A percentile compares a stretch with the other conserved stretches of the same genome.
Conservation (phyloP, 2,329 filamentous ascomycete species). For the Ophiostoma sp. region DNA sequence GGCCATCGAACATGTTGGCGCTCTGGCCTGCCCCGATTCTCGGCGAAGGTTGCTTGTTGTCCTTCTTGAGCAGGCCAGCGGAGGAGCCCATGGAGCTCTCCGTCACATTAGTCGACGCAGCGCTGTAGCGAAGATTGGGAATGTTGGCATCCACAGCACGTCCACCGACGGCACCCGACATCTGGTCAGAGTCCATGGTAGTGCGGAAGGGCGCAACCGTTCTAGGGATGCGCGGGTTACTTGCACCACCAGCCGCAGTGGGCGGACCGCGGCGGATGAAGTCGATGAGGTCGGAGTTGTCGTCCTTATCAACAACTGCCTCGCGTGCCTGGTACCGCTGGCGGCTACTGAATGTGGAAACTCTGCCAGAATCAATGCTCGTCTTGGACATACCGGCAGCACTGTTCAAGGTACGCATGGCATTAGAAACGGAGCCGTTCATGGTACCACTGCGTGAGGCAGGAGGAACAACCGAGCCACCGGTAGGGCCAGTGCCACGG, state of each 20-base stretch:
- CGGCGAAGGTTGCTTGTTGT: slow-evolving; percentile 32
- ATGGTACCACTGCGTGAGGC: slow-evolving; percentile 5
- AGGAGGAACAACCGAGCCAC: slow-evolving; percentile 27
- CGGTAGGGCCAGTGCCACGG: slow-evolving; percentile 74
- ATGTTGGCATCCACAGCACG: slow-evolving; percentile 59
- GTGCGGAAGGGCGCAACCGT: slow-evolving; percentile 81
- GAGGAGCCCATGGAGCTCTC: slow-evolving; percentile 74
- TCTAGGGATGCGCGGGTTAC: slow-evolving; percentile 72
- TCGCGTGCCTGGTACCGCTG: slow-evolving; percentile 70
- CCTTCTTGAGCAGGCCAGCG: slow-evolving; percentile 62
- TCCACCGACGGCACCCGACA: slow-evolving; percentile 55
- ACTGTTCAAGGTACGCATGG: slow-evolving; percentile 40
- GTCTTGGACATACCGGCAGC: slow-evolving; percentile 36
- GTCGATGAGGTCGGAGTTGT: slow-evolving; percentile 86
- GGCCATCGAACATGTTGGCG: slow-evolving; percentile 47
- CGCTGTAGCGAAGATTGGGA: slow-evolving; percentile 57
- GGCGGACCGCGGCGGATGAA: slow-evolving; percentile 90
- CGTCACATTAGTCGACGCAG: slow-evolving; percentile 57
- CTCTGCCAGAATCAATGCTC: slow-evolving; percentile 44
- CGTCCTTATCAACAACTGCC: slow-evolving; percentile 62
- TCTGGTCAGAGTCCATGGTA: slow-evolving; percentile 83
- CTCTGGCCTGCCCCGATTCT: background rate
- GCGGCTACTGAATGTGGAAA: slow-evolving; percentile 40
- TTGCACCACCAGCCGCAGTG: slow-evolving; percentile 42
- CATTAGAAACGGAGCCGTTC: slow-evolving; percentile 26